Evolutionary conservation across 2,329 filamentous ascomycete species (phyloP).

Genomic region (Paecilomyces fulvus): DNA sequence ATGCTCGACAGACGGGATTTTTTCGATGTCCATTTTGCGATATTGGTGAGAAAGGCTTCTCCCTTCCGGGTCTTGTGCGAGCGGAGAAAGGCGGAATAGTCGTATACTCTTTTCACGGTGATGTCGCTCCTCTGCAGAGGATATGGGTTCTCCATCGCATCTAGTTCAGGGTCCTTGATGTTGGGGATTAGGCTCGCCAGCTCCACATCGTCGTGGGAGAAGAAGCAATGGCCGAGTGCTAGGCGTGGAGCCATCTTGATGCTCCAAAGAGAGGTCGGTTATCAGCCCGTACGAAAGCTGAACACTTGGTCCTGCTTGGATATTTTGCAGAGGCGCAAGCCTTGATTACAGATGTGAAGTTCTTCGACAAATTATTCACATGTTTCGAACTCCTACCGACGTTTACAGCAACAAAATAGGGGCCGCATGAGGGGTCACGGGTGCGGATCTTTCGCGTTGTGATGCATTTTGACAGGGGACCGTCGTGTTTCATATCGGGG

Average conservation of each 20-base stretch:
- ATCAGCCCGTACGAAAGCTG: background rate
- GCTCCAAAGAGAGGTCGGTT: background rate
- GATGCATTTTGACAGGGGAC: background rate
- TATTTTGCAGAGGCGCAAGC: background rate
- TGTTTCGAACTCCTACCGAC: background rate
- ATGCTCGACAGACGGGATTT: background rate
- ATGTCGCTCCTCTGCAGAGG: background rate
- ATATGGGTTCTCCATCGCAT: background rate
- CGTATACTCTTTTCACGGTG: background rate
- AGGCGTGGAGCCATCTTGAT: background rate
- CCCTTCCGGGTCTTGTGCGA: background rate
- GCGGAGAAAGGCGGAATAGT: background rate
- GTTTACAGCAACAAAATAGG: background rate
- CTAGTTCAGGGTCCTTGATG: constrained; percentile 1
- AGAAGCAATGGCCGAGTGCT: background rate
- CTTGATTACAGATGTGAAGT: background rate
- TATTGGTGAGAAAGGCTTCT: background rate
- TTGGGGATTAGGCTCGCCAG: constrained; percentile 1
- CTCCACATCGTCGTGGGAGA: background rate
- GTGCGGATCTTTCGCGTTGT: background rate
- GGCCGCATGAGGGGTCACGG: background rate
- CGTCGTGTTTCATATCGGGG: background rate
- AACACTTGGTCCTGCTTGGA: background rate
- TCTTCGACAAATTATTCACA: background rate
- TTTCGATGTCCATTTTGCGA: background rate